Conservation (phyloP, 257 asterid genomes). For the Solanum habrochaites region DNA sequence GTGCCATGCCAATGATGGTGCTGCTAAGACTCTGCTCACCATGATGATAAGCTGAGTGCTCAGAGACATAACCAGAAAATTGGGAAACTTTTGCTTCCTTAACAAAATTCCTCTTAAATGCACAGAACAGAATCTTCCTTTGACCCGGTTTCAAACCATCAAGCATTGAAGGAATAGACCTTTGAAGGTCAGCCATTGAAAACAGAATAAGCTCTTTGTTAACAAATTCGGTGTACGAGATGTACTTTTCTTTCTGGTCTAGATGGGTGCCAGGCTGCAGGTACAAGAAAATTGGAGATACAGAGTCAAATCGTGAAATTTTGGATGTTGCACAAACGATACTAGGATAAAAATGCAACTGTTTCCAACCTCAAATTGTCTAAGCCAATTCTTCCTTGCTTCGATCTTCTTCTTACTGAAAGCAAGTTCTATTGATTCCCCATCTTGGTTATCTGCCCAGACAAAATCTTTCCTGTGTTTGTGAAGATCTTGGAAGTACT, state of each 20-base stretch:
- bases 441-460: slow-evolving; percentile 78
- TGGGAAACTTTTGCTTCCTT: slow-evolving; percentile 91
- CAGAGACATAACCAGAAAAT: slow-evolving; percentile 94
- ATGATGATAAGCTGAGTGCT: slow-evolving; percentile 97
- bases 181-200: slow-evolving; percentile 89
- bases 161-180: slow-evolving; percentile 98
- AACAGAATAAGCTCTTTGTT: slow-evolving; percentile 92
- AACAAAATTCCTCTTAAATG: slow-evolving; percentile 78
- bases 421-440: slow-evolving; percentile 95
- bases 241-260: slow-evolving; percentile 53
- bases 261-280: slow-evolving; percentile 92
- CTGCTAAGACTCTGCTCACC: slow-evolving; percentile 95
- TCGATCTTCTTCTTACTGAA: slow-evolving; percentile 96
- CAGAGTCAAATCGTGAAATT: background rate
- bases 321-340: background rate
- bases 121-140: slow-evolving; percentile 84
- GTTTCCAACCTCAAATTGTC: slow-evolving; percentile 66
- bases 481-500: slow-evolving; percentile 69
- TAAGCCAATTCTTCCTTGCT: slow-evolving; percentile 90
- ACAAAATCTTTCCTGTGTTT: slow-evolving; percentile 83
- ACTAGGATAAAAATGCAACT: background rate
- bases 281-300: background rate
- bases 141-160: slow-evolving; percentile 99
- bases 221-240: slow-evolving; percentile 79
- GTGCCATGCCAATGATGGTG: slow-evolving; percentile 98